Conservation (phyloP, 2,329 filamentous ascomycete genomes). For the Clonostachys sp. region DNA sequence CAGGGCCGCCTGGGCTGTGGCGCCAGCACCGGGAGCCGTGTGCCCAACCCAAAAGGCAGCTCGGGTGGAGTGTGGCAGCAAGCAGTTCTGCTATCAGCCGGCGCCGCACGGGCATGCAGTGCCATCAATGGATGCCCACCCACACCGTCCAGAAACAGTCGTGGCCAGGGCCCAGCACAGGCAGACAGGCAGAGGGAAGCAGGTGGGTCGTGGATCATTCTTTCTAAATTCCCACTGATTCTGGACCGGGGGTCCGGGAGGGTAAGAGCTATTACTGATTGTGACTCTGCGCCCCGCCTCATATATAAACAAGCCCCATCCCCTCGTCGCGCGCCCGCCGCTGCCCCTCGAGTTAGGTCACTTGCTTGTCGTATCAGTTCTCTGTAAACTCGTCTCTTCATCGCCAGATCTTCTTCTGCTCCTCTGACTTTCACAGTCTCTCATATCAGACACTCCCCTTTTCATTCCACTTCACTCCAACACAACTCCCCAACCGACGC, state of each 20-base stretch:
- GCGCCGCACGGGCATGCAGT: too few species aligned
- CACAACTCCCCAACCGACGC: slow-evolving; percentile 17
- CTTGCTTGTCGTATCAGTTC: slow-evolving; percentile 6
- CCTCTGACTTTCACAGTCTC: slow-evolving; percentile 10
- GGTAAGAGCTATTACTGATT: slow-evolving; percentile 41
- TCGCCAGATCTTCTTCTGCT: slow-evolving; percentile 6
- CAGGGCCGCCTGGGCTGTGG: too few species aligned
- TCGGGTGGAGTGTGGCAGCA: too few species aligned
- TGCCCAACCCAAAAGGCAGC: too few species aligned
- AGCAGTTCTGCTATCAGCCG: too few species aligned
- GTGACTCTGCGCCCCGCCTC: slow-evolving; percentile 47
- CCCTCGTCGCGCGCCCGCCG: slow-evolving; percentile 45
- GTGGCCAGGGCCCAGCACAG: too few species aligned
- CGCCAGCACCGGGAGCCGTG: too few species aligned
- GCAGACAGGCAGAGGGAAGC: background rate
- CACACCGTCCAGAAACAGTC: too few species aligned
- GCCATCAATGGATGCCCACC: too few species aligned
- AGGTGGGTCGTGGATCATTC: slow-evolving; percentile 4
- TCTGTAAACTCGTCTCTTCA: slow-evolving; percentile 18
- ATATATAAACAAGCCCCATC: slow-evolving; percentile 56
- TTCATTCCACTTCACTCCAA: slow-evolving; percentile 11
- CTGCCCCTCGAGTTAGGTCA: slow-evolving; percentile 16
- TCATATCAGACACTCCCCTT: slow-evolving; percentile 9
- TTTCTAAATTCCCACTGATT: background rate
- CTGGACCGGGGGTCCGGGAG: background rate